Percentiles rank a stretch among this genome's conserved stretches.
Conservation (phyloP, 768 basidiomycete species). For the Hygrophorus russula region DNA sequence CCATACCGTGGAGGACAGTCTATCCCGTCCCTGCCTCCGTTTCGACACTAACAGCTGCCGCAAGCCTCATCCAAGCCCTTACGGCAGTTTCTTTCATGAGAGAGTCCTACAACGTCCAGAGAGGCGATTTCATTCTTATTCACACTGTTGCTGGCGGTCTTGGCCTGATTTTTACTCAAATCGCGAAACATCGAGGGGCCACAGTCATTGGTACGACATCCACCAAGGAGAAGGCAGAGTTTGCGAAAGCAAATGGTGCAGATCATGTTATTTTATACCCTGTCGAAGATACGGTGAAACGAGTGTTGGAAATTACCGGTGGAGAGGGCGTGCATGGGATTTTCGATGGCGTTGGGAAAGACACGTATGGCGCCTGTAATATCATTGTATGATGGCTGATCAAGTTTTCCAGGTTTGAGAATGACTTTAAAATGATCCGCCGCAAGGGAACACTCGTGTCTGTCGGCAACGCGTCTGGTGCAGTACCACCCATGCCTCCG, state of each 20-base stretch:
- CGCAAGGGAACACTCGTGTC: slow-evolving; percentile 87
- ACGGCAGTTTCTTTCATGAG: slow-evolving; percentile 71
- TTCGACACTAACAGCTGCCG: slow-evolving; percentile 52
- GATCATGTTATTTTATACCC: slow-evolving; percentile 81
- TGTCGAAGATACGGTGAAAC: slow-evolving; percentile 60
- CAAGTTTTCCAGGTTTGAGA: slow-evolving; percentile 44
- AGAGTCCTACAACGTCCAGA: slow-evolving; percentile 78
- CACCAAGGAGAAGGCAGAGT: slow-evolving; percentile 66
- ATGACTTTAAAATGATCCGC: slow-evolving; percentile 69
- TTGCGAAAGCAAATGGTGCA: slow-evolving; percentile 73
- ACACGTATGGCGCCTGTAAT: slow-evolving; percentile 49
- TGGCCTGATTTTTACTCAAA: slow-evolving; percentile 57
- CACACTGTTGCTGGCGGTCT: slow-evolving; percentile 92
- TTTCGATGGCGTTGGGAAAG: slow-evolving; percentile 95
- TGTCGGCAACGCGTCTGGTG: slow-evolving; percentile 87
- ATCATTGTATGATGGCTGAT: background rate
- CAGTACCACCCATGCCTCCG: slow-evolving; percentile 65
- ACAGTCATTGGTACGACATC: slow-evolving; percentile 92
- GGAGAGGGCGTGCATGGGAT: slow-evolving; percentile 78
- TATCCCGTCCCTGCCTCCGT: slow-evolving; percentile 57
- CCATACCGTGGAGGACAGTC: slow-evolving; percentile 49
- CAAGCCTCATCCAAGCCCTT: slow-evolving; percentile 60
- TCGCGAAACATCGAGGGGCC: slow-evolving; percentile 65
- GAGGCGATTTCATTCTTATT: slow-evolving; percentile 69
- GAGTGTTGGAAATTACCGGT: slow-evolving; percentile 64